Percentiles rank a stretch among this genome's conserved stretches.
These are phyloP conservation scores for Coniochaeta sp. DNA, from an alignment of 2,329 filamentous ascomycete species.

Conservation along the genomic window DNA sequence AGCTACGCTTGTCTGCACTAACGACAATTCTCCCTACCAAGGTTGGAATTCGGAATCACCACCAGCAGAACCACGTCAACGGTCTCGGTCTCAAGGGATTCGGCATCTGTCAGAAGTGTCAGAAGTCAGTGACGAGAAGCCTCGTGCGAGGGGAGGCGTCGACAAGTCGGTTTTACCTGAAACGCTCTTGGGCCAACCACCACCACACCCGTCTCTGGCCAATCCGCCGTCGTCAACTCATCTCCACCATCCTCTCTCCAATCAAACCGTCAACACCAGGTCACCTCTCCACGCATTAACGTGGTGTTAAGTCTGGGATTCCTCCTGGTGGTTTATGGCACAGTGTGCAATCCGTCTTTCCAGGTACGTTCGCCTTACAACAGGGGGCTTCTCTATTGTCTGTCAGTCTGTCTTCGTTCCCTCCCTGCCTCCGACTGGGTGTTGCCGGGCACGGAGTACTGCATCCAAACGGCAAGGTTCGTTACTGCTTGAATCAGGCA, in stretches of 20 bases:
- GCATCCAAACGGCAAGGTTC: not conserved
- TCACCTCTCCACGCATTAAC: not conserved
- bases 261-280: not conserved
- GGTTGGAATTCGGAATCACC: not conserved
- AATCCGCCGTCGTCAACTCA: not conserved
- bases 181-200: constrained; percentile 2
- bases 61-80: not conserved
- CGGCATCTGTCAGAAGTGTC: not conserved
- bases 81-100: not conserved
- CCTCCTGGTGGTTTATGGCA: not conserved
- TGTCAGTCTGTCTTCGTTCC: not conserved
- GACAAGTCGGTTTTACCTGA: constrained; percentile 3
- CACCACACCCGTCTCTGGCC: constrained; percentile 1
- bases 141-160: not conserved
- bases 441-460: not conserved
- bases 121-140: not conserved
- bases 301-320: not conserved
- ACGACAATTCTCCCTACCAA: not conserved
- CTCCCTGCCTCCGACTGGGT: not conserved
- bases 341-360: not conserved
- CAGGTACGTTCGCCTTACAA: not conserved
- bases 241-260: constrained; percentile 1
- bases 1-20: not conserved
- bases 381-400: not conserved
- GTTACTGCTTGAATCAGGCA: not conserved